Evolutionary conservation across 1,284 basidiomycete species (phyloP), one percentile per base, ranked within the genome.

Genomic region (Boletus sp.): DNA sequence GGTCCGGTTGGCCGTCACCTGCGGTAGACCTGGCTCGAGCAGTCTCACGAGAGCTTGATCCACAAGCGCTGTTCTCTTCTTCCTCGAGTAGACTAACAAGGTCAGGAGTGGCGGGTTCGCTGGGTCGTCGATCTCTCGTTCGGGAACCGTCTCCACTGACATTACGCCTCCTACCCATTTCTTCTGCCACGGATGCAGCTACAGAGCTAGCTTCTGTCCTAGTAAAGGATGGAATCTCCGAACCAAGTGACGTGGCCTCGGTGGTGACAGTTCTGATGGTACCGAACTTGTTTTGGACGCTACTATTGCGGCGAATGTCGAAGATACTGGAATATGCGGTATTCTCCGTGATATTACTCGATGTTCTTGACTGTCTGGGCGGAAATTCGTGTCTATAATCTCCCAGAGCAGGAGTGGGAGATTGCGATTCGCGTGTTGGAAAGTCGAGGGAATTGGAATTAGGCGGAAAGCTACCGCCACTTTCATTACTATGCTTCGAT

Each of bases 221-320:
- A 20, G 75, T 76, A 47, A 86, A 71, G 17, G 82, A 85, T 17
- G 80, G 80, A 30, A 72, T 67, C 57, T 85, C 74, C 38, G 71
- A 72, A 14, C 62, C 76, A 34, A 77, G 62, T 29, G 83, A 85
- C 16, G 86, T 90, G 52, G 82, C 73, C 54, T 88, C 86, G 29
- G 88, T 90, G 29, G 82, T 88, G 51, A 82, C 70, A 22, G 87
- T 89, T 55, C 84, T 75, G 54, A 89, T 80, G n/a, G 87, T 90
- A 30, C 82, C 84, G 63, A 79, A 89, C 62, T 79, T 81, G 62
- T 77, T 80, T 53, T 70, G 71, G 49, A 66, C 70, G 46, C 68
- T 71, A 41, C 65, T 70, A 48, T 65, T 71, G 33, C 72, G 67
- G 35, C 71, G 69, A 38, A 72, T 64, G 55, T 85, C 82, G 47